phyloP scores from a whole-genome alignment of 2,329 filamentous ascomycete species.

The Hansfordia pulvinata region DNA sequence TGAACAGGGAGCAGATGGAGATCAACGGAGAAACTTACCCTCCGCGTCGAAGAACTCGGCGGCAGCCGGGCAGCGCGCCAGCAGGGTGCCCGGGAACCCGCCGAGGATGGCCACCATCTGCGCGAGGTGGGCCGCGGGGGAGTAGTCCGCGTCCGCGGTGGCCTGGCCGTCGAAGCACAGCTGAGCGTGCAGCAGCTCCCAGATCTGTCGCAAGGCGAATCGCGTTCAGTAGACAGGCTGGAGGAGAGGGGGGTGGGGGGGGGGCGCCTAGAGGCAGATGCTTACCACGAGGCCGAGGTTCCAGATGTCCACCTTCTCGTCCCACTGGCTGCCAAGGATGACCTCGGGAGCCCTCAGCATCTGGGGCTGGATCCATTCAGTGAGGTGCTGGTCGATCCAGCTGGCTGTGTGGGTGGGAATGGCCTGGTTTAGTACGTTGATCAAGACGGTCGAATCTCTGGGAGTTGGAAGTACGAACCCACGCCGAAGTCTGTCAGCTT shows the following conservation, averaged over 20 bases:
- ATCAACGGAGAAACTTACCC: not conserved
- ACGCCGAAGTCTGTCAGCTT: conserved; percentile 10
- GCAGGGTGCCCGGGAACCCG: conserved; percentile 5
- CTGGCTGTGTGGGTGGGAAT: conserved; percentile 8
- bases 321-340: conserved; percentile 12
- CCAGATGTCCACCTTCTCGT: conserved; percentile 12
- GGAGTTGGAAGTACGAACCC: conserved; percentile 3
- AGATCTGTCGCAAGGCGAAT: conserved; percentile 6
- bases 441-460: not conserved
- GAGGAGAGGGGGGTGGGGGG: not conserved
- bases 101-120: conserved; percentile 11
- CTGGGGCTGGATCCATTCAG: conserved; percentile 13
- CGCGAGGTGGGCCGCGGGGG: conserved; percentile 11
- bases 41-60: not conserved
- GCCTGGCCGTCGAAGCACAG: conserved; percentile 11
- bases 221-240: not conserved
- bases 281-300: conserved; percentile 10
- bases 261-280: not conserved
- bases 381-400: conserved; percentile 11
- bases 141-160: conserved; percentile 8
- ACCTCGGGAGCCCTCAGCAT: conserved; percentile 13
- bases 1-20: too few relatives aligned
- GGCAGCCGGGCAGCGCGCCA: conserved; percentile 3
- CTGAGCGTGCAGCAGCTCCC: conserved; percentile 9
- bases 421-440: not conserved